Conservation (phyloP, 257 asterid genomes). For the Ocimum tenuiflorum region DNA sequence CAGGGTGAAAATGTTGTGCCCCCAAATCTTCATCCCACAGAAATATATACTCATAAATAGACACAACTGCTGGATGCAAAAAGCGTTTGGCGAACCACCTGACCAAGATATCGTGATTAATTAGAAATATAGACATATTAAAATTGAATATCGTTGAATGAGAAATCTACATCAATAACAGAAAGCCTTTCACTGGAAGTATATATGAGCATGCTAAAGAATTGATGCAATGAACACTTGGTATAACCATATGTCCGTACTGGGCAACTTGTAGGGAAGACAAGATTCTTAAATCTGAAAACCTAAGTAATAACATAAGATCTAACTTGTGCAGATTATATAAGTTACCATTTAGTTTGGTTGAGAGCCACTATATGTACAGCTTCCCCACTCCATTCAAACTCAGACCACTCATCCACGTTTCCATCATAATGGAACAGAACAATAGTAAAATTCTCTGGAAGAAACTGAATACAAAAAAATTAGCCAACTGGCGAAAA, state of each 20-base stretch:
- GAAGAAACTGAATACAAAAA: slow-evolving; percentile 68
- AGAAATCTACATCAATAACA: background rate
- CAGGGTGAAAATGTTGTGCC: slow-evolving; percentile 72
- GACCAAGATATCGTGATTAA: slow-evolving; percentile 11
- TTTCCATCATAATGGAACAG: slow-evolving; percentile 92
- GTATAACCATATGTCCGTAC: background rate
- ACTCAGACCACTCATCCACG: slow-evolving; percentile 82
- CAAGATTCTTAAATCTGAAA: background rate
- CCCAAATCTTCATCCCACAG: slow-evolving; percentile 99
- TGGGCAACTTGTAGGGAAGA: background rate
- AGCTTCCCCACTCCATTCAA: slow-evolving; percentile 82
- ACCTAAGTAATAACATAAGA: background rate
- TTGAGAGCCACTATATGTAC: slow-evolving; percentile 78
- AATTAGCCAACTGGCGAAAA: slow-evolving; percentile 18
- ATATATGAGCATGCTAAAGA: background rate
- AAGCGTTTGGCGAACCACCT: slow-evolving; percentile 99
- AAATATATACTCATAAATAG: slow-evolving; percentile 79
- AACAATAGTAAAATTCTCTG: slow-evolving; percentile 73
- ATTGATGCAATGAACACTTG: background rate
- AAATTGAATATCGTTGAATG: slow-evolving; percentile 1
- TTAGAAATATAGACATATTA: background rate
- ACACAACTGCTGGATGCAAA: slow-evolving; percentile 79
- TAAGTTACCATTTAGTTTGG: slow-evolving; percentile 87
- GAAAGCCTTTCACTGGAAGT: background rate
- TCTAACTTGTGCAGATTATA: background rate